These are phyloP conservation scores for Plantago major DNA, from an alignment of 257 asterid species.

Conservation along the genomic window DNA sequence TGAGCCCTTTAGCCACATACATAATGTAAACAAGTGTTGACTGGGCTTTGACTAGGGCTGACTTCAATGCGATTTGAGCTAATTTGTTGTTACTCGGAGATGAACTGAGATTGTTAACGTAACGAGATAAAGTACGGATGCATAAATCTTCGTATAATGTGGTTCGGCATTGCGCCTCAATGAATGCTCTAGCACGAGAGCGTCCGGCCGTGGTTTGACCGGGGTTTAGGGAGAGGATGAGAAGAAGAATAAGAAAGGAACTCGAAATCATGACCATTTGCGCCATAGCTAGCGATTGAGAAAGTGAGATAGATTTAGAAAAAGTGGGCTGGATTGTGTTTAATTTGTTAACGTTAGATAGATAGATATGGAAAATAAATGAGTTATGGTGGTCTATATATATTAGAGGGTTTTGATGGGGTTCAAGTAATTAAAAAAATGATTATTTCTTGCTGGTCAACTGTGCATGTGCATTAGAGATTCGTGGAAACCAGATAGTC, in stretches of 20 bases:
- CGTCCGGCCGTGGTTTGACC: slow-evolving; percentile 8
- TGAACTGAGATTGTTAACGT: slow-evolving; percentile 17
- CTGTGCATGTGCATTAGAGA: slow-evolving; percentile 1
- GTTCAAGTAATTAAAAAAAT: no score
- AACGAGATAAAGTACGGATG: slow-evolving; percentile 11
- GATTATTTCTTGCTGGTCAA: background rate
- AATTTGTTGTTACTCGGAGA: slow-evolving; percentile 15
- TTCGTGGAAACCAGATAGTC: slow-evolving; percentile 1
- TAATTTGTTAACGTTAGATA: no score
- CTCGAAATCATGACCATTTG: slow-evolving; percentile 9
- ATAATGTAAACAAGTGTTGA: slow-evolving; percentile 22
- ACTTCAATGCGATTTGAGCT: slow-evolving; percentile 23
- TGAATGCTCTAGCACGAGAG: slow-evolving; percentile 22
- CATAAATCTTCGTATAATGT: slow-evolving; percentile 20
- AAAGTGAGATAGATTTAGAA: slow-evolving; percentile 10
- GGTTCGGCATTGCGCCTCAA: slow-evolving; percentile 26
- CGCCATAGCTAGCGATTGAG: slow-evolving; percentile 6
- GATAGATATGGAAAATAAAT: background rate
- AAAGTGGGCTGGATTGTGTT: no score
- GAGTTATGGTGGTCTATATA: background rate
- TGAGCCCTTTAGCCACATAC: slow-evolving; percentile 23
- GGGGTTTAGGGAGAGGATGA: slow-evolving; percentile 5
- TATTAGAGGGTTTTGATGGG: background rate
- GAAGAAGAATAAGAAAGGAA: slow-evolving; percentile 10
- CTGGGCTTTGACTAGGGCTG: slow-evolving; percentile 18